These are phyloP conservation scores for Ogataea paraovalis DNA, from an alignment of 805 yeast species.

Conservation along the genomic window DNA sequence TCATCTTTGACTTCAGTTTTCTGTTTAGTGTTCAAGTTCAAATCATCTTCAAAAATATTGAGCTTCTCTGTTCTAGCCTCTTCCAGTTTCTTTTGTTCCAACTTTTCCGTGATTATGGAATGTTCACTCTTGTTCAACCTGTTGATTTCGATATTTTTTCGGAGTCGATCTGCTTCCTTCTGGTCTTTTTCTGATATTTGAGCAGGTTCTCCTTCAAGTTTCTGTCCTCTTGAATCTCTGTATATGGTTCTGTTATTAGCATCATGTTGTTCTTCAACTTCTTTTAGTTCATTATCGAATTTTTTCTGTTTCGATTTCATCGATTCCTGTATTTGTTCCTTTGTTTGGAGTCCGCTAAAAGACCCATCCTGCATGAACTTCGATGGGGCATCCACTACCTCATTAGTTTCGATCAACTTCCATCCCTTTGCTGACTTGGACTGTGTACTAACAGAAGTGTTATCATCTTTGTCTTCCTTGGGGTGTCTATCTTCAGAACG, in stretches of 20 bases:
- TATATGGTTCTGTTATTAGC: conserved; percentile 36
- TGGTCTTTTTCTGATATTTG: conserved; percentile 6
- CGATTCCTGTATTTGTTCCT: conserved; percentile 37
- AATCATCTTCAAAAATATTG: conserved; percentile 35
- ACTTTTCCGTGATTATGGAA: conserved; percentile 35
- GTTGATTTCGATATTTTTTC: conserved; percentile 23
- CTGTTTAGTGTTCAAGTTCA: conserved; percentile 33
- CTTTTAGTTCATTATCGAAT: conserved; percentile 27
- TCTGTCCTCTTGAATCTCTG: conserved; percentile 61
- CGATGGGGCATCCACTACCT: conserved; percentile 14
- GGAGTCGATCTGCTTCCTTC: conserved; percentile 19
- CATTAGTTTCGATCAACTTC: conserved; percentile 18
- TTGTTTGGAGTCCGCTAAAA: conserved; percentile 43
- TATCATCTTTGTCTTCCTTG: neutral
- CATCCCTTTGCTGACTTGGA: conserved; percentile 15
- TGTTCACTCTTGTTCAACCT: conserved; percentile 37
- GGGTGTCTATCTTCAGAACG: neutral
- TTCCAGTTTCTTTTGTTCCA: conserved; percentile 30
- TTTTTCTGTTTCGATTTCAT: conserved; percentile 17
- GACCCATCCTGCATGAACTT: conserved; percentile 21
- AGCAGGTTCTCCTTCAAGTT: conserved; percentile 7
- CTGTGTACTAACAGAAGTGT: neutral
- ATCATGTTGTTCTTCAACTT: conserved; percentile 15
- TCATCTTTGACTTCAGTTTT: conserved; percentile 40
- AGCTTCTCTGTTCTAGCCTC: conserved; percentile 24